Base-by-base conservation (phyloP, 805 yeast genomes). In the Candida chilensis region DNA sequence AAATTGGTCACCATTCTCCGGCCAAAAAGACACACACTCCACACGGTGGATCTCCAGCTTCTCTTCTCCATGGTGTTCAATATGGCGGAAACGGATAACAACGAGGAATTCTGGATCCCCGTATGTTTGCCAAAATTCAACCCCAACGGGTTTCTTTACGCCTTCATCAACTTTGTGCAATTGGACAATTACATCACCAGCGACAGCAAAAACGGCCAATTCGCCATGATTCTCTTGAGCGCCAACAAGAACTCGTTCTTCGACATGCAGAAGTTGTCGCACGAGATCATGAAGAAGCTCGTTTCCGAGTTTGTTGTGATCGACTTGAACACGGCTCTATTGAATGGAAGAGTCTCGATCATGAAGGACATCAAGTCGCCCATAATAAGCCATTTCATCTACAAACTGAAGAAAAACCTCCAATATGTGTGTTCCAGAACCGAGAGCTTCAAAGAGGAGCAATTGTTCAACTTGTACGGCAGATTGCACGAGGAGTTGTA, bases 81-180 rank as follows among this genome's bases (percentile, higher is more conserved):
- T 38, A 70, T n/a, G 39, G 33, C 5, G 25, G 29, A 3, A 33
- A 32, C 17, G 32, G 28, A 6, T 34, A 32, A 42, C 40, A 47
- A 63, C 33, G 82, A 82, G 40, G 96, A 88, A 45, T 72, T 86
- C 34, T 92, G 97, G 97, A 71, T 84, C 9, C 98, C 98, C 0
- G 64, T 90, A 1, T 90, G 98, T 52, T 64, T 90, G 49, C 95
- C 97, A 1, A 75, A 82, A 41, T 90, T 90, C 60, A 90, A 92
- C 47, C 59, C 85, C 2, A 76, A 77, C 38, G 98, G 98, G 7
- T 92, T 88, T 44, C 54, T 90, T 5, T 83, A 92, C 46, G 76
- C 86, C 9, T 85, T 81, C 44, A 81, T 87, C 27, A 77, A 75
- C 34, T 75, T 76, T 39, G 47, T 78, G 28, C 66, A 65, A 29